Base-by-base conservation (phyloP, 768 basidiomycete genomes). In the Suillus tomentosus region DNA sequence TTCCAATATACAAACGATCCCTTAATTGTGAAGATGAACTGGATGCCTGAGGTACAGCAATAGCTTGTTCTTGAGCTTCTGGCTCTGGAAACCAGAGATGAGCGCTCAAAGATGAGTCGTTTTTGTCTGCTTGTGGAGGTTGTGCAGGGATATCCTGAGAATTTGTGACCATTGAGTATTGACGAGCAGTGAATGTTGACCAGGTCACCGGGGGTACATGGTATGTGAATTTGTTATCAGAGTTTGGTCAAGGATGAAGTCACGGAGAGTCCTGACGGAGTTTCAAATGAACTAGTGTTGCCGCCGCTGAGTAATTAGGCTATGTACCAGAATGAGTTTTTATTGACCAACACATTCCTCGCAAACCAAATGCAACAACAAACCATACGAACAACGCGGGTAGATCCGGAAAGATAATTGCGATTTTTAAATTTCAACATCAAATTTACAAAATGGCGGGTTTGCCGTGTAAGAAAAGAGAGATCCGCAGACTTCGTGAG, bases 1-100 rank as follows among this genome's bases (percentile, higher is more conserved):
- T 97, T 22, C 96, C 96, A 51, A 98, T 83, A 69, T 95, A 98
- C 5, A 98, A 82, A 48, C 95, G 81, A 73, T 96, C 92, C 69
- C 84, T 88, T 37, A 88, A 72, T 13, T 81, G 50, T 45, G 67
- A 70, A 42, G 74, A 76, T 15, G 74, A 71, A 9, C 70, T 67
- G 34, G 74, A 60, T 8, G 4, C 34, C 17, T 70, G 67, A 31
- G 68, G 60, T 15, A 9, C 37, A 3, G 39, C 17, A 39, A 62
- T 42, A 43, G 22, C 37, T 22, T 2, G 39, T 3, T 70, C 65
- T 42, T 6, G 61, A 3, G 66, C 8, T 37, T 76, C 74, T 1
- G 74, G 71, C 34, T 70, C 71, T 61, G 74, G 74, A 65, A 76
- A 76, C 74, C 75, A 76, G 55, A 76, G 60, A 54, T 76, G 76